These are phyloP conservation scores for Eimeria brunetti DNA, from an alignment of 169 alveolate genomes.

Conservation along the genomic window DNA sequence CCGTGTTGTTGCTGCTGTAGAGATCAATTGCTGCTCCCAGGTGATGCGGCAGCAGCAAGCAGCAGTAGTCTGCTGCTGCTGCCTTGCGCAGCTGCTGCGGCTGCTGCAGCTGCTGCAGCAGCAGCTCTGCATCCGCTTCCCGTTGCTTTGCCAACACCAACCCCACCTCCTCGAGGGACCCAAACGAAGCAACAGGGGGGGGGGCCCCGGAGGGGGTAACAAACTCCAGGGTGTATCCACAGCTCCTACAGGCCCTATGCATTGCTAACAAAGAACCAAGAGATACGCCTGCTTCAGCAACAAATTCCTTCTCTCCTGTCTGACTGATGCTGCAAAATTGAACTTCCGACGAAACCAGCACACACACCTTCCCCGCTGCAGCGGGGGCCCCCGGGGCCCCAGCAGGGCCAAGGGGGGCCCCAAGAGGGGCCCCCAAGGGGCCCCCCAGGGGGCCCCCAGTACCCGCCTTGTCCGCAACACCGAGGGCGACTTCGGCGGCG, in stretches of 20 bases:
- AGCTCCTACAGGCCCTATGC: slow-evolving; percentile 27
- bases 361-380: slow-evolving; percentile 1
- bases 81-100: slow-evolving; percentile 62
- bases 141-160: not conserved
- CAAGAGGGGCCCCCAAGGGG: not conserved
- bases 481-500: not conserved
- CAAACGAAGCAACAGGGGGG: slow-evolving; percentile 48
- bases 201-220: slow-evolving; percentile 73
- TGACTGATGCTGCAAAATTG: slow-evolving; percentile 12
- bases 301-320: slow-evolving; percentile 41
- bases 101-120: slow-evolving; percentile 56
- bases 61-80: slow-evolving; percentile 36
- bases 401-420: not conserved
- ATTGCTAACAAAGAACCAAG: slow-evolving; percentile 53
- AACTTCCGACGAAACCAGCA: slow-evolving; percentile 30
- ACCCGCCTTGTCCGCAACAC: not conserved
- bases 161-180: not conserved
- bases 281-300: slow-evolving; percentile 77
- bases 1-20: slow-evolving; percentile 55
- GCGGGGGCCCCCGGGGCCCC: slow-evolving; percentile 15
- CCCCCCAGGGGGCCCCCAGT: not conserved
- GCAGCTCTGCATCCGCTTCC: slow-evolving; percentile 8
- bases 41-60: slow-evolving; percentile 77
- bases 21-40: slow-evolving; percentile 77
- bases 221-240: slow-evolving; percentile 45